Base-by-base conservation (phyloP, 2,329 filamentous ascomycete species). In the Phoma herbarum region DNA sequence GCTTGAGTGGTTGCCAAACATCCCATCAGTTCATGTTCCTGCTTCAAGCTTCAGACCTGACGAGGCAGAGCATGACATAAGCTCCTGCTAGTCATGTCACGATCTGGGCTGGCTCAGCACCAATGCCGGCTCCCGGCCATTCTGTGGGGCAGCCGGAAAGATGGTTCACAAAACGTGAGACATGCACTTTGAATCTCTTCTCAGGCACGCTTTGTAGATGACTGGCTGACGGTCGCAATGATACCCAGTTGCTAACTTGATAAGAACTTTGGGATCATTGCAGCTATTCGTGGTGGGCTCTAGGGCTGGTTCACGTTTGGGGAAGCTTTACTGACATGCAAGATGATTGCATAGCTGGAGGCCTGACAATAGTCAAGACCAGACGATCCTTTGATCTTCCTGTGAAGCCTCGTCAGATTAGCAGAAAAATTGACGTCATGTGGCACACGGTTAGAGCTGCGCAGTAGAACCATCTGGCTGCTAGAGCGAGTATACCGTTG, bases 41-140 rank as follows among this genome's bases (percentile, higher is more conserved):
- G 31, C 29, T 58, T 39, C 33, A 44, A 45, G 23, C 49, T 46
- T 49, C 31, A 46, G 39, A 11, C 12, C 16, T 31, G 39, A 43
- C 20, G 45, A 53, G 56, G 49, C 45, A 25, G 50, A 53, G 50
- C 45, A 47, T 16, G 20, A 33, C 25, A 52, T 28, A 44, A 54
- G 50, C 56, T 54, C 31, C 41, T 53, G 49, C 39, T 49, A 54
- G 56, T 45, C 45, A 53, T 31, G 25, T 41, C 45, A 39, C 41
- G 25, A 41, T 49, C 56, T 54, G 35, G 41, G 39, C 45, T 29
- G 39, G 37, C 23, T 56, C 39, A 50, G 46, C 29, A 45, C 46
- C 37, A 22, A 39, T 50, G 54, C 55, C 55, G 48, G 33, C 35
- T 57, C 33, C 50, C 56, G 56, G 33, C 47, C 20, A 37, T 29